Percentiles rank a stretch among this genome's conserved stretches.
Evolutionary conservation across 306 rosid species (phyloP).

Genomic region (Neltuma alba): DNA sequence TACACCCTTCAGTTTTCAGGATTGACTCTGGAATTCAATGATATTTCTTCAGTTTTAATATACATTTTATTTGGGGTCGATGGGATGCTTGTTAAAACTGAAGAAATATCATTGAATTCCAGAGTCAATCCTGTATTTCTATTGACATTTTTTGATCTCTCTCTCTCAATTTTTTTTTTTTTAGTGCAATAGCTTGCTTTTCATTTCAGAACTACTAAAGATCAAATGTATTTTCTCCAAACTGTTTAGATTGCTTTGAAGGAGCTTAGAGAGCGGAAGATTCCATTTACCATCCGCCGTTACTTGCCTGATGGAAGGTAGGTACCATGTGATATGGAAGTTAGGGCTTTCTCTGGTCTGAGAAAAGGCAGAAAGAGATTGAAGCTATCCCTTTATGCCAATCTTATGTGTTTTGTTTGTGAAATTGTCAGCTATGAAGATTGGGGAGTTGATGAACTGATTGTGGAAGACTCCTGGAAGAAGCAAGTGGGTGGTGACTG

Average conservation of each 20-base stretch:
- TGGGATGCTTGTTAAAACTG: background rate
- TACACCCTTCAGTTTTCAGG: background rate
- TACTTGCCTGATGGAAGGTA: constrained; percentile 99
- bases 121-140: background rate
- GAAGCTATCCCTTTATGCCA: background rate
- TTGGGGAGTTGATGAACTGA: constrained; percentile 97
- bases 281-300: constrained; percentile 95
- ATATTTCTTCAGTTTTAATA: too few relatives aligned
- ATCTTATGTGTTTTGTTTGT: constrained; percentile 25
- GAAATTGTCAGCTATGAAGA: constrained; percentile 75
- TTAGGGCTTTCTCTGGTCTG: background rate
- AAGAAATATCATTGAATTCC: too few relatives aligned
- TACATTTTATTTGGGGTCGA: background rate
- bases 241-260: constrained; percentile 85
- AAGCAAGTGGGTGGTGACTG: constrained; percentile 95
- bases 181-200: background rate
- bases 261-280: constrained; percentile 92
- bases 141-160: too few relatives aligned
- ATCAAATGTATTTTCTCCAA: constrained; percentile 10
- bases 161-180: background rate
- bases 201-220: background rate
- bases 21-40: background rate
- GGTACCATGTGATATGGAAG: background rate
- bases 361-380: background rate
- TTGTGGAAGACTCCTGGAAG: constrained; percentile 98